A percentile compares a stretch with the other conserved stretches of the same genome.
phyloP scores from a whole-genome alignment of 148 eudicot genomes.

The Pouteria glomerata region DNA sequence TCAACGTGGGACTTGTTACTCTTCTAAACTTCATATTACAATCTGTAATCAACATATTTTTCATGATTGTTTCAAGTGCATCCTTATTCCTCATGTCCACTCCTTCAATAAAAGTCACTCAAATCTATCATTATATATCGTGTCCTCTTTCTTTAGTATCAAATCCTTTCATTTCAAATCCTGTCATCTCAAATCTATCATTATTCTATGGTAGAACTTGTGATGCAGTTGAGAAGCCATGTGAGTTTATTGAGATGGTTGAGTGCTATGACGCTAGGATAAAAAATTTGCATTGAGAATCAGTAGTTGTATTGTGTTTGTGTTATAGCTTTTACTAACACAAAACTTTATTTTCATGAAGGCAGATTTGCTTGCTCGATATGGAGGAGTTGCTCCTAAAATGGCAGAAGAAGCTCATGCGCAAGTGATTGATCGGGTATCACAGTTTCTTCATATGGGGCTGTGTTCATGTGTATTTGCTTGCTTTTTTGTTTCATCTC shows the following conservation, averaged over 20 bases:
- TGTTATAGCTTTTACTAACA: slow-evolving; percentile 3
- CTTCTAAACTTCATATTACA: too few species aligned
- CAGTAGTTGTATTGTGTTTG: not conserved
- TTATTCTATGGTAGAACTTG: not conserved
- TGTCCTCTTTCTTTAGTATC: too few species aligned
- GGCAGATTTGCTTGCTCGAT: slow-evolving; percentile 91
- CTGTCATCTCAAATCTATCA: too few species aligned
- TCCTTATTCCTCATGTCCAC: too few species aligned
- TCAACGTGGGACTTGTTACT: too few species aligned
- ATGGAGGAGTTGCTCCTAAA: slow-evolving; percentile 98
- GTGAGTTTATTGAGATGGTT: not conserved
- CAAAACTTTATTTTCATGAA: slow-evolving; percentile 28
- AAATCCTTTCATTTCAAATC: too few species aligned
- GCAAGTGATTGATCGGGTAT: slow-evolving; percentile 78
- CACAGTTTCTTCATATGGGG: not conserved
- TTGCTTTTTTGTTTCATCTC: not conserved
- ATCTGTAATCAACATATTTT: too few species aligned
- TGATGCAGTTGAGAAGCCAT: not conserved
- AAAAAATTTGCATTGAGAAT: not conserved
- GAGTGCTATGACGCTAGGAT: not conserved
- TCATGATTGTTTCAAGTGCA: too few species aligned
- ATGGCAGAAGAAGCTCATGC: slow-evolving; percentile 99
- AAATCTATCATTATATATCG: too few species aligned
- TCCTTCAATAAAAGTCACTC: too few species aligned
- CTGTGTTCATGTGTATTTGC: not conserved